A percentile compares a stretch with the other conserved stretches of the same genome.
Conservation (phyloP, 371 early-diverging fungal species). For the Batkoa obscura region DNA sequence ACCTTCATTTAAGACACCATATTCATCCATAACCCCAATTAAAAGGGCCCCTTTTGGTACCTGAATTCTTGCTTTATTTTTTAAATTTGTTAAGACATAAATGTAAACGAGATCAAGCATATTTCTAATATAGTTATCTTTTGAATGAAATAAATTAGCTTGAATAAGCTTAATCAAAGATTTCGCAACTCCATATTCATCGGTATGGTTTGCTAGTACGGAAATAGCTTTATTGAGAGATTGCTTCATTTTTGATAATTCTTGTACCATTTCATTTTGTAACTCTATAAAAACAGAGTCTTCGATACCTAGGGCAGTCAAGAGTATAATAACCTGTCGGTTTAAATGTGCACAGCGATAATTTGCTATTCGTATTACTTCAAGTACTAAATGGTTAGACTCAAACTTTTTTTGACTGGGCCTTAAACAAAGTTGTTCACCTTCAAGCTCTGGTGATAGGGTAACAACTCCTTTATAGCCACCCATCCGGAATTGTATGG, state of each 20-base stretch:
- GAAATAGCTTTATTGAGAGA: conserved; percentile 22
- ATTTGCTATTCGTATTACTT: conserved; percentile 34
- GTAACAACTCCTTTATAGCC: conserved; percentile 51
- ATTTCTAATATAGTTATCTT: conserved; percentile 34
- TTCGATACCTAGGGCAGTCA: conserved; percentile 40
- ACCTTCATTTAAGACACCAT: conserved; percentile 31
- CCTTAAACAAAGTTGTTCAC: conserved; percentile 24
- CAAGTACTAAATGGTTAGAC: conserved; percentile 32
- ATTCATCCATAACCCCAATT: conserved; percentile 68
- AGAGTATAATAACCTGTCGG: conserved; percentile 45
- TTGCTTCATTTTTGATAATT: conserved; percentile 21
- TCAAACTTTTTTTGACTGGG: conserved; percentile 51
- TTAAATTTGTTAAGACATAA: conserved; percentile 33
- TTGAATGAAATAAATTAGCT: conserved; percentile 28
- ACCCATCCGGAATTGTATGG: conserved; percentile 67
- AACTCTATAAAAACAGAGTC: conserved; percentile 29
- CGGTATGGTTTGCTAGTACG: conserved; percentile 23
- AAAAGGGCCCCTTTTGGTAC: conserved; percentile 46
- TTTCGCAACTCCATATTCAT: conserved; percentile 29
- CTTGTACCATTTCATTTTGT: conserved; percentile 22
- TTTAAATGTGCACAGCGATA: conserved; percentile 45
- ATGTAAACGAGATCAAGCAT: conserved; percentile 28
- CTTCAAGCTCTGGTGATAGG: conserved; percentile 7
- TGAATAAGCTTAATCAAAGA: conserved; percentile 28
- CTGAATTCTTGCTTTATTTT: conserved; percentile 43